Evolutionary conservation across 768 basidiomycete species (phyloP).

Genomic region (Lactarius hatsudake): DNA sequence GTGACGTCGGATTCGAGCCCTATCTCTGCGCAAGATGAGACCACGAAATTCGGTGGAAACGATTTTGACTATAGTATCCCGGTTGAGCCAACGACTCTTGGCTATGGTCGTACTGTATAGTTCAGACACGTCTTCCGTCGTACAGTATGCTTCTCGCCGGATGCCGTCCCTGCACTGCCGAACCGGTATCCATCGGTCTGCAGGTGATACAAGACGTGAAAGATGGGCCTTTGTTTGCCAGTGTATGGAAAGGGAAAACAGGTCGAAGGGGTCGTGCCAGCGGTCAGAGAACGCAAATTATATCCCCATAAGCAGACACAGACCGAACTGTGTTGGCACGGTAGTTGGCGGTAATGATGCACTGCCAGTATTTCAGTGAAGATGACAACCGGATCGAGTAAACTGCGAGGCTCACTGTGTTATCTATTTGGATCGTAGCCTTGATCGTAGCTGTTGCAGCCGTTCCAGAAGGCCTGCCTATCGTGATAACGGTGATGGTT

Average conservation of each 20-base stretch:
- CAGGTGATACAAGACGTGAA: constrained; percentile 44
- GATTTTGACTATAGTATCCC: constrained; percentile 78
- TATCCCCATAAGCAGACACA: not conserved
- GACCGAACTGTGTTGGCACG: not conserved
- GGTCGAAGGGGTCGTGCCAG: not conserved
- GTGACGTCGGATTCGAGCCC: constrained; percentile 90
- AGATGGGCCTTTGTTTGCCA: constrained; percentile 30
- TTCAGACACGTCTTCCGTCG: too few species aligned
- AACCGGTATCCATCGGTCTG: too few species aligned
- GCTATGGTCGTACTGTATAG: constrained; percentile 85
- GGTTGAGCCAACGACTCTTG: constrained; percentile 84
- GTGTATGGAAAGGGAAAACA: constrained; percentile 22
- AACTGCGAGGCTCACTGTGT: too few species aligned
- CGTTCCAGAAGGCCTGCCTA: too few species aligned
- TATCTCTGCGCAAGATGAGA: constrained; percentile 43
- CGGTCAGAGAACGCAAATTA: constrained; percentile 3
- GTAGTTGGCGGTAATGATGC: too few species aligned
- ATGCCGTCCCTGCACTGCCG: too few species aligned
- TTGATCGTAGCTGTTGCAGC: too few species aligned
- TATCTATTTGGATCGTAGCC: too few species aligned
- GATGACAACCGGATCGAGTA: not conserved
- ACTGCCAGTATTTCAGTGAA: not conserved
- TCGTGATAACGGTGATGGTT: too few species aligned
- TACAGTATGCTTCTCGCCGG: too few species aligned
- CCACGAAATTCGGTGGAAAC: constrained; percentile 90